Percentiles rank a stretch among this genome's conserved stretches.
Conservation (phyloP, 164 flowering plant genomes). For the Echeveria elegans region DNA sequence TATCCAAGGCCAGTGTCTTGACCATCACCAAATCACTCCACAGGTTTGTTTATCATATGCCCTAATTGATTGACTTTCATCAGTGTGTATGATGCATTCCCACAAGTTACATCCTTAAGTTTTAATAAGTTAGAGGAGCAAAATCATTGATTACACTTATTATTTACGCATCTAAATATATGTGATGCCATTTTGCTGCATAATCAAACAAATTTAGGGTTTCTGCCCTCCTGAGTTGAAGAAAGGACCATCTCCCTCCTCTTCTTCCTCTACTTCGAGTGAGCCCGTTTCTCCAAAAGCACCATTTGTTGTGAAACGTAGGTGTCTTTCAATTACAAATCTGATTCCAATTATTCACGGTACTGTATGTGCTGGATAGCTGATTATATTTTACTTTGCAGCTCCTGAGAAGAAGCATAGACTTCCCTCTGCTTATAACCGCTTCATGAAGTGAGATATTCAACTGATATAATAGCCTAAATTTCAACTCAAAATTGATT, state of each 20-base stretch:
- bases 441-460: conserved; percentile 80
- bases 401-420: conserved; percentile 94
- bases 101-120: too few relatives aligned
- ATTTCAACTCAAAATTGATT: neutral
- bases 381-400: conserved; percentile 22
- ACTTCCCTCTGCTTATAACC: conserved; percentile 92
- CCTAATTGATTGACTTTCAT: neutral
- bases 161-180: too few relatives aligned
- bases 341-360: neutral
- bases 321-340: neutral
- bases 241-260: conserved; percentile 40
- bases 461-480: neutral
- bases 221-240: conserved; percentile 29
- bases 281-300: conserved; percentile 50
- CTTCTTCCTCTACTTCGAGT: conserved; percentile 36
- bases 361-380: too few relatives aligned
- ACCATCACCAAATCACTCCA: conserved; percentile 29
- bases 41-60: conserved; percentile 26
- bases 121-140: too few relatives aligned
- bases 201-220: conserved; percentile 24
- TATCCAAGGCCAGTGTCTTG: conserved; percentile 42
- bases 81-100: neutral
- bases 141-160: too few relatives aligned
- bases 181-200: too few relatives aligned
- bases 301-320: conserved; percentile 84